Base-by-base conservation (phyloP, 441 rosid species). In the Adansonia rubrostipa region DNA sequence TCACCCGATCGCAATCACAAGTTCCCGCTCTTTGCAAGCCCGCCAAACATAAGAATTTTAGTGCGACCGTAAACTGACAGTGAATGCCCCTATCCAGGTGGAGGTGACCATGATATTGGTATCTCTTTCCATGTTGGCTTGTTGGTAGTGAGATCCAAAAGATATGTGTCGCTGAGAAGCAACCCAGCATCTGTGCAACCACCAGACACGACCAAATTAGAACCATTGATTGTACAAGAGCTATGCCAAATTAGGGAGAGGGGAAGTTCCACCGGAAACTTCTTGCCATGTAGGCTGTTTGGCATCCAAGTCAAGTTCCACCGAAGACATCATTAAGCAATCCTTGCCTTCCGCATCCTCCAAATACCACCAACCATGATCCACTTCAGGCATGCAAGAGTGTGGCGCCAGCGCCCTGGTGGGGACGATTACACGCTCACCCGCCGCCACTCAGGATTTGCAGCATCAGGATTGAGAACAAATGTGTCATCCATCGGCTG, bases 161-260 rank as follows among this genome's bases (percentile, higher is more conserved):
- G 75, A 79, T 84, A 89, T 0, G 93, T 92, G 84, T 92, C 98
- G 0, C 91, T 92, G 3, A 92, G 96, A 75, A 94, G 97, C 20
- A 92, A 96, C 53, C 98, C 98, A 20, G 97, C 93, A 85, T 94
- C 97, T 3, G 97, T 92, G 81, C 98, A 94, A 58, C 98, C 98
- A 65, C 98, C 98, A 1, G 96, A 91, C 71, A 94, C 94, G 7
- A 94, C 92, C 81, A 92, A 76, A 62, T 92, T 94, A 51, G 97
- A 90, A 75, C 95, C 97, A 74, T 92, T 96, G 7, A 92, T 81
- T 0, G 91, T 91, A 87, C 96, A 94, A 11, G 98, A 92, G 86
- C 97, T 92, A 73, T 94, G 97, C 98, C 98, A 94, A 9, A 94
- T 81, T 88, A 15, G 98, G 97, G 50, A 91, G 92, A 6, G 97